Conservation (phyloP, 208 protist species). For the Histomonas meleagridis region DNA sequence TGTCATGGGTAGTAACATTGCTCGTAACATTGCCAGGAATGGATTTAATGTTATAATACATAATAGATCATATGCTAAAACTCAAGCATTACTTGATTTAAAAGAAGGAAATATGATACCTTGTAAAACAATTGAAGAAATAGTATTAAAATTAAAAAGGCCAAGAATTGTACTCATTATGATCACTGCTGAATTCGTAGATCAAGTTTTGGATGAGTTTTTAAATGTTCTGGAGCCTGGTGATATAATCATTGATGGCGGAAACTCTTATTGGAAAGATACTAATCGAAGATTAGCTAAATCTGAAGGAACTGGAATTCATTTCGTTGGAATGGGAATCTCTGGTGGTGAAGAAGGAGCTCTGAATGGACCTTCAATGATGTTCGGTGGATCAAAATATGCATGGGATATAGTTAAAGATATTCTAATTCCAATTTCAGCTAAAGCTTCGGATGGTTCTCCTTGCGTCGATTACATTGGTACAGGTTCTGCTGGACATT, state of each 20-base stretch:
- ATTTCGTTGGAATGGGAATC: slow-evolving; percentile 81
- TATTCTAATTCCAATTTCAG: slow-evolving; percentile 80
- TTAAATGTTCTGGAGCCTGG: slow-evolving; percentile 49
- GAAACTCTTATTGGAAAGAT: slow-evolving; percentile 81
- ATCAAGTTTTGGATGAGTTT: slow-evolving; percentile 67
- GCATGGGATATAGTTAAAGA: slow-evolving; percentile 74
- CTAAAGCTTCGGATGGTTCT: slow-evolving; percentile 62
- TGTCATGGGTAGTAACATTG: slow-evolving; percentile 95
- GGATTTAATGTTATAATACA: slow-evolving; percentile 76
- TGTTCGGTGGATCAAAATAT: slow-evolving; percentile 79
- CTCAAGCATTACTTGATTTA: slow-evolving; percentile 41
- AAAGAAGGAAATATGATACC: slow-evolving; percentile 42
- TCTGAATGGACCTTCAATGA: slow-evolving; percentile 87
- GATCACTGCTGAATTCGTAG: slow-evolving; percentile 82
- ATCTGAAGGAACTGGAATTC: slow-evolving; percentile 66
- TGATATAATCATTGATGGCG: slow-evolving; percentile 84
- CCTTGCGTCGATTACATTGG: slow-evolving; percentile 71
- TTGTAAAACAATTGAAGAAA: slow-evolving; percentile 55
- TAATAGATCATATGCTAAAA: slow-evolving; percentile 61
- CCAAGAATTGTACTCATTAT: slow-evolving; percentile 80
- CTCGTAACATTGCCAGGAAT: slow-evolving; percentile 87
- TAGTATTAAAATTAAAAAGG: slow-evolving; percentile 59
- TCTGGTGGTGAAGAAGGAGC: slow-evolving; percentile 95
- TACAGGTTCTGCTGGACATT: slow-evolving; percentile 81
- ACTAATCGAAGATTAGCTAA: slow-evolving; percentile 69